phyloP scores from a whole-genome alignment of 148 eudicot genomes.

The Chenopodium formosanum region DNA sequence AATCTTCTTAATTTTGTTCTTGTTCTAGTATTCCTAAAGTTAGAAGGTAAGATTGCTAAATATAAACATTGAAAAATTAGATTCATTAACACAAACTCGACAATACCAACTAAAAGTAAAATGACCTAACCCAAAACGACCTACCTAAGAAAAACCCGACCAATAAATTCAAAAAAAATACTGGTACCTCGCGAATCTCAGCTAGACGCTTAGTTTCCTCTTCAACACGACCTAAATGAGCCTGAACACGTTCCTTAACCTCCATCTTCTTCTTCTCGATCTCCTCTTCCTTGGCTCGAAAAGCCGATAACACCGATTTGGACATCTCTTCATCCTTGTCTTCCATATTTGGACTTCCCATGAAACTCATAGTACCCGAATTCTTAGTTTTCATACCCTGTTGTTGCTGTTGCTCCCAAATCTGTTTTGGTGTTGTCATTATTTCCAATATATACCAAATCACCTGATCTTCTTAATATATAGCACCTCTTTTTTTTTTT shows the following conservation, averaged over 20 bases:
- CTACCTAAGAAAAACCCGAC: too few relatives aligned
- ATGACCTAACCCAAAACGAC: too few relatives aligned
- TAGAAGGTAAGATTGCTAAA: too few relatives aligned
- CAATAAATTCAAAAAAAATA: background rate
- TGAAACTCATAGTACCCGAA: constrained; percentile 46
- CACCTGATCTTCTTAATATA: background rate
- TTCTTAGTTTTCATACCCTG: constrained; percentile 43
- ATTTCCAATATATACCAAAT: background rate
- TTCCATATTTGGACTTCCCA: constrained; percentile 41
- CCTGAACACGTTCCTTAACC: constrained; percentile 63
- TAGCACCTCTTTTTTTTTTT: constrained; percentile 7
- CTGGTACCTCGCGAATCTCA: constrained; percentile 73
- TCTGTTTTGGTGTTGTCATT: constrained; percentile 44
- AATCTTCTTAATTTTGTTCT: too few relatives aligned
- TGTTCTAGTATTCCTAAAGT: too few relatives aligned
- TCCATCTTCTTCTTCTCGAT: constrained; percentile 77
- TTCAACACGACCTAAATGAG: constrained; percentile 79
- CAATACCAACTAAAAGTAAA: too few relatives aligned
- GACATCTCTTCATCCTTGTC: constrained; percentile 77
- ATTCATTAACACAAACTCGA: too few relatives aligned
- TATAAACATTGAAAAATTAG: too few relatives aligned
- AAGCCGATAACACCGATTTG: constrained; percentile 53
- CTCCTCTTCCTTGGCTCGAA: constrained; percentile 88
- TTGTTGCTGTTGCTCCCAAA: constrained; percentile 44
- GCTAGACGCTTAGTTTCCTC: constrained; percentile 83